Evolutionary conservation across 1,284 basidiomycete genomes (phyloP).

Genomic region (Tylopilus sp.): DNA sequence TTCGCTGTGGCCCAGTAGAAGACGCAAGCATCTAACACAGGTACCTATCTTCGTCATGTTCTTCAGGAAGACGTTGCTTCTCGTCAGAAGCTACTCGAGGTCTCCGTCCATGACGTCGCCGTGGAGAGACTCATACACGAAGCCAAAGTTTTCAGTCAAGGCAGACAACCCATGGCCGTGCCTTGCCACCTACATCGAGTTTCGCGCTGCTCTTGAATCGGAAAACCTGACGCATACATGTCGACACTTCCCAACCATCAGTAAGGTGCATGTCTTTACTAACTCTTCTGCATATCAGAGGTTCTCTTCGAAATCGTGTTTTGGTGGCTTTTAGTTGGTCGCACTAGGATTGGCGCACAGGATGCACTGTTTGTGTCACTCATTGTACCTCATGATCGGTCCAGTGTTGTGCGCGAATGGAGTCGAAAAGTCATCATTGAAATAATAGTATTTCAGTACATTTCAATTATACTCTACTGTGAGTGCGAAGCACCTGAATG

Average conservation of each 20-base stretch:
- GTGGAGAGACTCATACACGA: slow-evolving; percentile 69
- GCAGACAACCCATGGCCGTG: slow-evolving; percentile 99
- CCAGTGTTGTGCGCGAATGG: too few species aligned
- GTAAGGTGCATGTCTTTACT: slow-evolving; percentile 97
- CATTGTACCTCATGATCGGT: too few species aligned
- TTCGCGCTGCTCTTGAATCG: slow-evolving; percentile 74
- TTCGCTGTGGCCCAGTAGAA: slow-evolving; percentile 23
- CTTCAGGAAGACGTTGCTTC: slow-evolving; percentile 63
- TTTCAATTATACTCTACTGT: too few species aligned
- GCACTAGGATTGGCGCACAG: too few species aligned
- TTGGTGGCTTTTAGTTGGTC: too few species aligned
- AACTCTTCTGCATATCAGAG: too few species aligned
- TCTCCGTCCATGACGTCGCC: slow-evolving; percentile 82
- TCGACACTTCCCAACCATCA: slow-evolving; percentile 92
- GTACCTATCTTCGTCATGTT: slow-evolving; percentile 61
- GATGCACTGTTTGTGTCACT: too few species aligned
- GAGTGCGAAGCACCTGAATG: too few species aligned
- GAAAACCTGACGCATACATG: slow-evolving; percentile 68
- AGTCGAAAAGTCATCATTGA: too few species aligned
- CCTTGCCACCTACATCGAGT: slow-evolving; percentile 84
- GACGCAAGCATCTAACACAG: slow-evolving; percentile 62
- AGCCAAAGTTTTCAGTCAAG: slow-evolving; percentile 56
- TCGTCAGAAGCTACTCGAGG: slow-evolving; percentile 81
- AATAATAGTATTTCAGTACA: too few species aligned
- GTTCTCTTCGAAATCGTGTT: too few species aligned